A percentile compares a stretch with the other conserved stretches of the same genome.
Conservation (phyloP, 805 yeast genomes). For the Wickerhamomyces mucosus region DNA sequence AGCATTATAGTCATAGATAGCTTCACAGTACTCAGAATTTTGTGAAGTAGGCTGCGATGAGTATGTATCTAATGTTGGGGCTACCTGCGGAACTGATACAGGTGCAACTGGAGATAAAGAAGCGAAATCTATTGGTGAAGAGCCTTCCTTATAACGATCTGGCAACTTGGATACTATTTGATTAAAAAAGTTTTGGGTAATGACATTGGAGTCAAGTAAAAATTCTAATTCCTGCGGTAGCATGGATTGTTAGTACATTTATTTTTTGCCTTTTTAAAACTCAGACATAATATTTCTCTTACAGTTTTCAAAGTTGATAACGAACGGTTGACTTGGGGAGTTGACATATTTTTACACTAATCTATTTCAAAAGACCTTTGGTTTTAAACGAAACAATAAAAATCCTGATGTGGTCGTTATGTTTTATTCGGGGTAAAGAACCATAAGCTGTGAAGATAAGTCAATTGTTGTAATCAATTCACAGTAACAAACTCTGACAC, state of each 20-base stretch:
- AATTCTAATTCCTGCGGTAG: slow-evolving; percentile 58
- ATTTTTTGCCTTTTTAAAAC: too few species aligned
- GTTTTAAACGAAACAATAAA: too few species aligned
- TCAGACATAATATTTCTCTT: slow-evolving; percentile 1
- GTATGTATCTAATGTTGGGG: slow-evolving; percentile 10
- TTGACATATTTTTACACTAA: slow-evolving; percentile 31
- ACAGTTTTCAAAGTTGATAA: slow-evolving; percentile 57
- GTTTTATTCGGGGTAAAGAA: too few species aligned
- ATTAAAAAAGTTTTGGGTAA: slow-evolving; percentile 44
- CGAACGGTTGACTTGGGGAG: slow-evolving; percentile 69
- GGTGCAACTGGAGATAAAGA: slow-evolving; percentile 5
- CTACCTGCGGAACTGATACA: slow-evolving; percentile 25
- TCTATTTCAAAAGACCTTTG: too few species aligned
- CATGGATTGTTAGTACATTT: background rate
- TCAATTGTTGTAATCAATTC: too few species aligned
- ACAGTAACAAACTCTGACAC: too few species aligned
- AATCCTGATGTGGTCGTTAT: too few species aligned
- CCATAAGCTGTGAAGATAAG: too few species aligned
- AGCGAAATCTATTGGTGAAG: slow-evolving; percentile 34
- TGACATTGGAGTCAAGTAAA: slow-evolving; percentile 63
- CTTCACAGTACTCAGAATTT: slow-evolving; percentile 43
- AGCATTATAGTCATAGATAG: slow-evolving; percentile 64
- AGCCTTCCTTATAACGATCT: slow-evolving; percentile 40
- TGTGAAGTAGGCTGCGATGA: slow-evolving; percentile 16
- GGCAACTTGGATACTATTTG: slow-evolving; percentile 48